These are phyloP conservation scores for Penicillium sp. DNA, from an alignment of 2,329 filamentous ascomycete species.

Conservation along the genomic window DNA sequence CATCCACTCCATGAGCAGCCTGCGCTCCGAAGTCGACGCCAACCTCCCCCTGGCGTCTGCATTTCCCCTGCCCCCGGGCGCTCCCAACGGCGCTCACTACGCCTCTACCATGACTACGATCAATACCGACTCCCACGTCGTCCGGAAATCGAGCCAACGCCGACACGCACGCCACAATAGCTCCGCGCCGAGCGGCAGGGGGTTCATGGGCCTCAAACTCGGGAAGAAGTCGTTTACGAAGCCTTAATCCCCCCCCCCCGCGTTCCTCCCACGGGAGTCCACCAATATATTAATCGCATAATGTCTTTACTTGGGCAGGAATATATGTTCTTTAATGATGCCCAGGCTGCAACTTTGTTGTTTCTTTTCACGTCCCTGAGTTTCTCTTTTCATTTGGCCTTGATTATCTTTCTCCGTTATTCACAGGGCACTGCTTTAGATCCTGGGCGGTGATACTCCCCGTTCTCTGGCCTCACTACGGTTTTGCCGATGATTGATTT, in stretches of 20 bases:
- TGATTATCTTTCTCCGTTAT: too few species aligned
- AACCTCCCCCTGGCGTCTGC: constrained; percentile 4
- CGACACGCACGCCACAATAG: constrained; percentile 21
- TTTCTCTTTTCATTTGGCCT: too few species aligned
- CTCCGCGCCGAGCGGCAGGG: constrained; percentile 12
- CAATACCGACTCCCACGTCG: constrained; percentile 1
- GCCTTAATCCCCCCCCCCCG: constrained; percentile 2
- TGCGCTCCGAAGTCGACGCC: constrained; percentile 29
- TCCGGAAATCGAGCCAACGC: constrained; percentile 17
- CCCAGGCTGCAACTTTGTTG: neutral
- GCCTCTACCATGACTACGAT: too few species aligned
- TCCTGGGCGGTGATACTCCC: too few species aligned
- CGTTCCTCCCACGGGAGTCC: neutral
- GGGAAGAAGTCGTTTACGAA: constrained; percentile 20
- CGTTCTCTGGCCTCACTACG: too few species aligned
- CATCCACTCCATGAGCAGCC: constrained; percentile 29
- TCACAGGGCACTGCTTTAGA: too few species aligned
- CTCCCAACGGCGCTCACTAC: neutral
- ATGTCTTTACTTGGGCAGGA: constrained; percentile 8
- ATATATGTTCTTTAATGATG: neutral
- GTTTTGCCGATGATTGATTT: too few species aligned
- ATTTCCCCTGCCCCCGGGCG: too few species aligned
- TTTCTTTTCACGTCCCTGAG: too few species aligned
- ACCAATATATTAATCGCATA: constrained; percentile 7
- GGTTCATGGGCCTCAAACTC: constrained; percentile 26